Evolutionary conservation across 805 yeast species (phyloP).

Genomic region (Sungouiella thailandica): DNA sequence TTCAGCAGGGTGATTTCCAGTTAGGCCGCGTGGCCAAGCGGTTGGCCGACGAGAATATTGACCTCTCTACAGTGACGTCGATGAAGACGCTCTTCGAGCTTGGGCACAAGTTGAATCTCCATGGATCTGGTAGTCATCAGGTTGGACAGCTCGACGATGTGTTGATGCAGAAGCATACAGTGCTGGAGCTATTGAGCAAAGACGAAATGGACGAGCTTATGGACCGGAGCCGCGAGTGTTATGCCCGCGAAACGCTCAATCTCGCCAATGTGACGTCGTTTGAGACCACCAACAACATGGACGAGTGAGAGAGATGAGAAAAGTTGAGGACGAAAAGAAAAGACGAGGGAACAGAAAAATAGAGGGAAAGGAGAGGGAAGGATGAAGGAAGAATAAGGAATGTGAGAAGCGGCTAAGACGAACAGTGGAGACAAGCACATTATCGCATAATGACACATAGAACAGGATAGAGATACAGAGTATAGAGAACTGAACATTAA

Average conservation of each 20-base stretch:
- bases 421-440: no score
- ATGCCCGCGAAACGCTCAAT: constrained; percentile 20
- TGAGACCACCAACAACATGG: constrained; percentile 32
- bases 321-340: neutral
- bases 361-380: neutral
- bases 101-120: constrained; percentile 8
- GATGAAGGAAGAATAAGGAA: neutral
- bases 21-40: constrained; percentile 20
- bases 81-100: constrained; percentile 3
- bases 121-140: constrained; percentile 5
- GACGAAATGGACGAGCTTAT: constrained; percentile 46
- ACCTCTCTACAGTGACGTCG: constrained; percentile 8
- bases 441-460: no score
- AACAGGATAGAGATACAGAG: no score
- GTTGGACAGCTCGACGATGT: neutral
- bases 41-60: constrained; percentile 17
- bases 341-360: neutral
- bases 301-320: constrained; percentile 1
- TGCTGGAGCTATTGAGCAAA: constrained; percentile 17
- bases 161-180: neutral
- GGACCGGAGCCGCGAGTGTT: constrained; percentile 45
- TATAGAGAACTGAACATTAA: no score
- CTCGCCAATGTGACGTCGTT: constrained; percentile 30
- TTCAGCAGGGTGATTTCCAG: constrained; percentile 34
- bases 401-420: no score